Base-by-base conservation (phyloP, 805 yeast species). In the Ogataea glucozyma region DNA sequence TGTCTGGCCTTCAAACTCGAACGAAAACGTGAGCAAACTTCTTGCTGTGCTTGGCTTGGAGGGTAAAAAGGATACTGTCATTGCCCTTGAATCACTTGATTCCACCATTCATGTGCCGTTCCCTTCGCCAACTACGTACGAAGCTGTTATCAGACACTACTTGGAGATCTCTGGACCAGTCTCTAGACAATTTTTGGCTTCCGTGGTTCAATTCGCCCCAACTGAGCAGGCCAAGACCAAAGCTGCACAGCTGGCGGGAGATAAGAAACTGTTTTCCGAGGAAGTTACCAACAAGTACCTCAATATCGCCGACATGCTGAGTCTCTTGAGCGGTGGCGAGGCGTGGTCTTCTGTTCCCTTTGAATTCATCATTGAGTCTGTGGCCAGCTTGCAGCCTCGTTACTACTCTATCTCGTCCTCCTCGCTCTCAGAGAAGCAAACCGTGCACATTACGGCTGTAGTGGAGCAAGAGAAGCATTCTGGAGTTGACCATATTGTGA, bases 401-500 rank as follows among this genome's bases (percentile, higher is more conserved):
- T 91, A 88, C 70, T 91, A 91, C 68, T 91, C 98, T 17, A 91
- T 91, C 53, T 90, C 97, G 2, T 90, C 97, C 1, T 88, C 97
- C 4, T 83, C 95, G 1, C 65, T 79, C 40, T 74, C 81, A 43
- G 93, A 88, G 58, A 88, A 88, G 62, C 75, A 81, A 40, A 74
- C 76, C 14, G 75, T 90, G 45, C 88, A 88, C 53, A 73, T 90
- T 46, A 93, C 98, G 14, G 96, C 97, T 2, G 95, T 90, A 40
- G 97, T 91, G 31, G 98, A 93, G 70, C 77, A 81, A 37, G 75
- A 73, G 41, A 48, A 53, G 17, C 53, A 67, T 23, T 54, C 54
- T 13, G 62, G 58, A 26, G 51, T 52, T 24, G 62, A 60, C 33
- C 73, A 68, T 43, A 56, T 55, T n/a, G 75, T 84, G 32, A 74